A percentile compares a stretch with the other conserved stretches of the same genome.
Conservation (phyloP, 2,329 filamentous ascomycete genomes). For the Fusarium subglutinans region DNA sequence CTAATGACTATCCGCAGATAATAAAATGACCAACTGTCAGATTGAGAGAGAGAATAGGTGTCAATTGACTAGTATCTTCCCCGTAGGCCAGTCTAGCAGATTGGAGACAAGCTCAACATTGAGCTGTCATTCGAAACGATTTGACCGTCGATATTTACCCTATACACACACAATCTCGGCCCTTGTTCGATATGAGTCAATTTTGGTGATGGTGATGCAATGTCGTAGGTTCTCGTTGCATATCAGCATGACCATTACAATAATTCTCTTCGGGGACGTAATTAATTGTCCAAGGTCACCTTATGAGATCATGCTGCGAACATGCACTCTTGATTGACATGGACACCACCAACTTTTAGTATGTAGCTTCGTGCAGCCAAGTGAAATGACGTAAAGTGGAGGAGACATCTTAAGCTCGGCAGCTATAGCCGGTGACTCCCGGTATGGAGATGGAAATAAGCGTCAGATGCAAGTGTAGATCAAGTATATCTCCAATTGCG, state of each 20-base stretch:
- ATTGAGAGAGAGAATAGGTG: too few species aligned
- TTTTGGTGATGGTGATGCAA: not conserved
- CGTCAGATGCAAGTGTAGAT: not conserved
- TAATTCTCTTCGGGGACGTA: not conserved
- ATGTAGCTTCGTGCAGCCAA: not conserved
- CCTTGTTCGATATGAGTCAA: not conserved
- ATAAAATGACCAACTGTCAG: too few species aligned
- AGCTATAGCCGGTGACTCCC: not conserved
- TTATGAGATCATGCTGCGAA: not conserved
- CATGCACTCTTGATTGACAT: not conserved
- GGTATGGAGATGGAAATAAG: not conserved
- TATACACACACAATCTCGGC: not conserved
- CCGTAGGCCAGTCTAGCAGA: too few species aligned
- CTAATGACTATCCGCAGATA: not conserved
- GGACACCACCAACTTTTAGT: not conserved
- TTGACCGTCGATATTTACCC: not conserved
- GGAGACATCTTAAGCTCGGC: not conserved
- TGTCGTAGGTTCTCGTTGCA: not conserved
- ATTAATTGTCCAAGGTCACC: too few species aligned
- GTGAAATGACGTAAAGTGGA: slow-evolving; percentile 10
- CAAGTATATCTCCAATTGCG: not conserved
- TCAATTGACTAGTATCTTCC: too few species aligned
- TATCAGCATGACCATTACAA: not conserved
- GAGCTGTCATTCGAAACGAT: not conserved
- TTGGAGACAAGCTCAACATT: not conserved